phyloP scores from a whole-genome alignment of 176 grass and related monocot species.

The Saccharum officinarum region DNA sequence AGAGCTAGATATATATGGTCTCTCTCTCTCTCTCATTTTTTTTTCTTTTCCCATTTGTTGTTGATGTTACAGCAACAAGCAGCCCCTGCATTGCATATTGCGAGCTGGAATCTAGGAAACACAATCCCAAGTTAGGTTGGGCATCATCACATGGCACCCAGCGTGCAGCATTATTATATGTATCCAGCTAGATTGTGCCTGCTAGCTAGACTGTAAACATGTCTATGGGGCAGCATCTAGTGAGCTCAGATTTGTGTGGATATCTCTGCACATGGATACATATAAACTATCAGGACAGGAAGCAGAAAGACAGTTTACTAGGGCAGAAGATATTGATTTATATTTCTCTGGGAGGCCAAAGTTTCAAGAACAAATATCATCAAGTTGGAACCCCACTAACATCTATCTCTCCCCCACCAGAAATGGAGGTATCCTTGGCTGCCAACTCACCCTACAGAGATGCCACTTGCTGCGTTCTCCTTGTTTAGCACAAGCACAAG shows the following conservation, averaged over 20 bases:
- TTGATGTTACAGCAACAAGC: constrained; percentile 20
- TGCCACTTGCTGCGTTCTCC: constrained; percentile 48
- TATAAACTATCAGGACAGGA: constrained; percentile 50
- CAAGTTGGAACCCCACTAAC: constrained; percentile 40
- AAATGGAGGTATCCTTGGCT: constrained; percentile 38
- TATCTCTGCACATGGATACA: constrained; percentile 57
- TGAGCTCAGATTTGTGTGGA: constrained; percentile 57
- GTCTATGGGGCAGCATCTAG: constrained; percentile 31
- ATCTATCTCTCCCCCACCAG: constrained; percentile 23
- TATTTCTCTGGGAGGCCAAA: constrained; percentile 45
- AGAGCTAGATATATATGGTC: not conserved
- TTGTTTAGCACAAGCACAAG: constrained; percentile 38
- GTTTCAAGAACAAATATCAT: constrained; percentile 38
- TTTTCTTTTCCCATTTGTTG: not conserved
- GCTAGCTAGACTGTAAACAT: constrained; percentile 35
- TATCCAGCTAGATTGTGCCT: constrained; percentile 46
- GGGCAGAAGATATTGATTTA: constrained; percentile 54
- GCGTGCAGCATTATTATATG: constrained; percentile 51
- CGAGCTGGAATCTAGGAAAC: constrained; percentile 83
- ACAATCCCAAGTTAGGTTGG: constrained; percentile 60
- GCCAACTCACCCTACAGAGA: constrained; percentile 36
- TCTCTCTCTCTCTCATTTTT: not conserved
- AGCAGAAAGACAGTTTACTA: constrained; percentile 53
- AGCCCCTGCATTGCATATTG: constrained; percentile 42
- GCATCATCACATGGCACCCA: constrained; percentile 69